A percentile compares a stretch with the other conserved stretches of the same genome.
These are phyloP conservation scores for Cinnamomum chago DNA, from an alignment of 164 flowering plant species.

Conservation along the genomic window DNA sequence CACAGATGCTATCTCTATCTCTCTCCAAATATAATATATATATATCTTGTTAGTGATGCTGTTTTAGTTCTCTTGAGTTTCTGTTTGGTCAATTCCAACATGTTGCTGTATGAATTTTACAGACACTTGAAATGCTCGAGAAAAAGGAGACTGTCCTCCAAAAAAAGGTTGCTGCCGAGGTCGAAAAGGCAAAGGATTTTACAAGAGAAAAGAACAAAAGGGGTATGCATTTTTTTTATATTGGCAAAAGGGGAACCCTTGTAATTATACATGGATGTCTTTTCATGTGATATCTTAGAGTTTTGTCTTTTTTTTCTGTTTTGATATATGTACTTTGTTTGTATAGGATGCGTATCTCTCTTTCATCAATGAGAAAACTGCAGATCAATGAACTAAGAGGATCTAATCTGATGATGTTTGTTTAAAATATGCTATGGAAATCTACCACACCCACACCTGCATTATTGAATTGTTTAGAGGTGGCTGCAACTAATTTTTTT, in stretches of 20 bases:
- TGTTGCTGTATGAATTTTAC: not conserved
- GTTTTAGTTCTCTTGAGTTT: too few relatives aligned
- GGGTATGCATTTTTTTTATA: conserved; percentile 13
- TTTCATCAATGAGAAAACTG: not conserved
- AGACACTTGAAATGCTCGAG: conserved; percentile 45
- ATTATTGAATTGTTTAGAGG: not conserved
- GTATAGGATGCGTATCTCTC: not conserved
- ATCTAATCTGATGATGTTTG: not conserved
- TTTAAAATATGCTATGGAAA: too few relatives aligned
- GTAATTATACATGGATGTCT: not conserved
- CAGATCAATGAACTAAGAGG: not conserved
- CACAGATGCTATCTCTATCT: too few relatives aligned
- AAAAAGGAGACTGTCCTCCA: conserved; percentile 37
- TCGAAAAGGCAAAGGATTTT: conserved; percentile 39
- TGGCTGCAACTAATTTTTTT: not conserved
- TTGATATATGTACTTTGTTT: not conserved
- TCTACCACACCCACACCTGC: not conserved
- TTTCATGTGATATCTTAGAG: not conserved
- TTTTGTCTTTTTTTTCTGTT: not conserved
- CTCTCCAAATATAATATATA: too few relatives aligned
- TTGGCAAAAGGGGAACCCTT: too few relatives aligned
- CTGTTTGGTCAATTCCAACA: too few relatives aligned
- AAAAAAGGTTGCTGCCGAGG: conserved; percentile 34
- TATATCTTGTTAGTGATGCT: too few relatives aligned
- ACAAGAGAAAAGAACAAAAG: conserved; percentile 39